Evolutionary conservation across 768 basidiomycete species (phyloP), one percentile per base, ranked within the genome.

Genomic region (Tricholoma matsutake): DNA sequence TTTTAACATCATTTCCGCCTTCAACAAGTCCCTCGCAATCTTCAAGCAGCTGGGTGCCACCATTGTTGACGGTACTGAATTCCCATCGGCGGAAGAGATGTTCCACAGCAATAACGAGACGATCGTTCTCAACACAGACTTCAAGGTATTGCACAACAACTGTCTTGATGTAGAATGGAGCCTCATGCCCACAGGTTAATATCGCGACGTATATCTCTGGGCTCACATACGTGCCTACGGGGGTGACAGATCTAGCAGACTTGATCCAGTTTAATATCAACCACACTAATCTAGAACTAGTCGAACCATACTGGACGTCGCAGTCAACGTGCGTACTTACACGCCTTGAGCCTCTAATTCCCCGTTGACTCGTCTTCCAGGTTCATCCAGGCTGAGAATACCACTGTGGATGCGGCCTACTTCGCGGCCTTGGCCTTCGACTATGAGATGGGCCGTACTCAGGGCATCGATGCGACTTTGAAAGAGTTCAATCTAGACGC

Each of bases 41-140:
- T 70, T 84, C 10, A 66, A 71, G 35, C 62, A 63, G 3, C 71
- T 83, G 1, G 82, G 83, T 1, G 81, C 81, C 0, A 78, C 80
- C 1, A 74, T 89, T 4, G 76, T 88, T 6, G 87, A 89, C 65
- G 85, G 86, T 0, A 83, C 85, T 1, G 84, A 88, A 60, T 71
- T 89, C 14, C 81, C 85, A 0, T 81, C 82, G 28, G 82, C 81
- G 2, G 75, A 79, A 0, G 84, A 84, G 57, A 78, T 85, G 10
- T 65, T 77, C 18, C 61, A 64, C 2, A 81, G 81, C 0, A 78
- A 79, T 13, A 84, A 85, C 58, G 86, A 88, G 68, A 81, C 76
- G 0, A 69, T 83, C 14, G 86, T 87, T 2, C 63, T 85, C n/a
- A 65, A 75, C 10, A 72, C 76, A 0, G 86, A 88, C 63, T 84